These are phyloP conservation scores for Exophiala xenobiotica DNA, from an alignment of 2,329 filamentous ascomycete genomes.

Conservation along the genomic window DNA sequence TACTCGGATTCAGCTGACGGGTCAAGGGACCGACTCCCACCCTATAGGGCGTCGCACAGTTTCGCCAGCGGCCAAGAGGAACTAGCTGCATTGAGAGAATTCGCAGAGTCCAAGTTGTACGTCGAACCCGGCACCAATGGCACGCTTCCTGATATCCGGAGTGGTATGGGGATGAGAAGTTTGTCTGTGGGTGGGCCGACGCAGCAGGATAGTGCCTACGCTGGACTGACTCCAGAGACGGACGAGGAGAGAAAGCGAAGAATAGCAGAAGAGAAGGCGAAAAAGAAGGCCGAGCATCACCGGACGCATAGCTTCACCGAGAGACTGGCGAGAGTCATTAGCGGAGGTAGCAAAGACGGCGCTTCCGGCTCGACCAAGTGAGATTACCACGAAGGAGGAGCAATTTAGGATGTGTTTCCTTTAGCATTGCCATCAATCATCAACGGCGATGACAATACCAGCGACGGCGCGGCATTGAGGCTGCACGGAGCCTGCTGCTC, in stretches of 20 bases:
- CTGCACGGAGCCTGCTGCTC: too few relatives aligned
- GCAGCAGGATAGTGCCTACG: not conserved
- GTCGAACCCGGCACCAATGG: conserved; percentile 14
- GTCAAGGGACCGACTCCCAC: conserved; percentile 7
- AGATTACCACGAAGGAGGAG: not conserved
- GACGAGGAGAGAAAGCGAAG: conserved; percentile 9
- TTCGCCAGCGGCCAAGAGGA: conserved; percentile 19
- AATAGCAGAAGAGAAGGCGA: conserved; percentile 11
- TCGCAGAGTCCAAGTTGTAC: conserved; percentile 16
- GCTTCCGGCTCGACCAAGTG: not conserved
- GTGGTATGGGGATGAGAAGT: conserved; percentile 7
- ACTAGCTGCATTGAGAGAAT: conserved; percentile 16
- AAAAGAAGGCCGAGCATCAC: conserved; percentile 9
- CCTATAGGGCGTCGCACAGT: conserved; percentile 14
- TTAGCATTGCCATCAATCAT: not conserved
- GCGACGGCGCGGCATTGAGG: too few relatives aligned
- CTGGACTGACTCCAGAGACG: conserved; percentile 1
- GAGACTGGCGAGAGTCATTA: conserved; percentile 13
- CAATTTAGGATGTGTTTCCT: not conserved
- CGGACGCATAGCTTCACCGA: conserved; percentile 9
- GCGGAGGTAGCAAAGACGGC: conserved; percentile 6
- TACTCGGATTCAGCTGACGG: conserved; percentile 9
- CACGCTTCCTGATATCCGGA: conserved; percentile 8
- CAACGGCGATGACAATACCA: not conserved
- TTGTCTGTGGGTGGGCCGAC: conserved; percentile 13